phyloP scores from a whole-genome alignment of 2,329 filamentous ascomycete genomes.

The Neonectria faginata region DNA sequence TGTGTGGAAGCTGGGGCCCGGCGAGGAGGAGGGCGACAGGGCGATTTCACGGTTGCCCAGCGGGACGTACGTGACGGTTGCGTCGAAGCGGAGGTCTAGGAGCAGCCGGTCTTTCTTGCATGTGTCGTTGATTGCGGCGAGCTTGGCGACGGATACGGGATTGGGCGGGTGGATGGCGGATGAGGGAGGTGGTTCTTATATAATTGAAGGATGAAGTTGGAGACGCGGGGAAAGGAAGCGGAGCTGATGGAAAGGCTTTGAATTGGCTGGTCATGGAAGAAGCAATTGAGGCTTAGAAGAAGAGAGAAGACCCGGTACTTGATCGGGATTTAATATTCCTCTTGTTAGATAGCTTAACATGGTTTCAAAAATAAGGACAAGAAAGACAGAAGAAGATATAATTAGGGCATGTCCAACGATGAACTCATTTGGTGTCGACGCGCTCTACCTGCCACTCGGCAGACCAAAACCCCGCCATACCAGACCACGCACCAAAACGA shows the following conservation, averaged over 20 bases:
- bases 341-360: not conserved
- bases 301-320: not conserved
- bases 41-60: constrained; percentile 15
- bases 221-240: constrained; percentile 13
- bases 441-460: not conserved
- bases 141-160: not conserved
- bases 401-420: too few species aligned
- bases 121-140: constrained; percentile 20
- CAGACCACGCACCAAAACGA: not conserved
- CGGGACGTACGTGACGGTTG: constrained; percentile 19
- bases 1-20: constrained; percentile 5
- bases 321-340: not conserved
- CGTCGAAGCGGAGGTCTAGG: constrained; percentile 17
- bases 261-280: constrained; percentile 9
- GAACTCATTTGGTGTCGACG: not conserved
- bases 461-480: constrained; percentile 1
- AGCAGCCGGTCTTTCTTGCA: constrained; percentile 14
- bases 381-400: too few species aligned
- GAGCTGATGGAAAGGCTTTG: constrained; percentile 3
- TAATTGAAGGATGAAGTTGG: not conserved
- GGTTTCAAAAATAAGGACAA: too few species aligned
- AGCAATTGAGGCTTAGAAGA: not conserved
- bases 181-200: not conserved
- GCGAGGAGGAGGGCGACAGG: constrained; percentile 13
- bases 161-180: not conserved